These are phyloP conservation scores for Fusarium sp. DNA, from an alignment of 2,329 filamentous ascomycete genomes.

Conservation along the genomic window DNA sequence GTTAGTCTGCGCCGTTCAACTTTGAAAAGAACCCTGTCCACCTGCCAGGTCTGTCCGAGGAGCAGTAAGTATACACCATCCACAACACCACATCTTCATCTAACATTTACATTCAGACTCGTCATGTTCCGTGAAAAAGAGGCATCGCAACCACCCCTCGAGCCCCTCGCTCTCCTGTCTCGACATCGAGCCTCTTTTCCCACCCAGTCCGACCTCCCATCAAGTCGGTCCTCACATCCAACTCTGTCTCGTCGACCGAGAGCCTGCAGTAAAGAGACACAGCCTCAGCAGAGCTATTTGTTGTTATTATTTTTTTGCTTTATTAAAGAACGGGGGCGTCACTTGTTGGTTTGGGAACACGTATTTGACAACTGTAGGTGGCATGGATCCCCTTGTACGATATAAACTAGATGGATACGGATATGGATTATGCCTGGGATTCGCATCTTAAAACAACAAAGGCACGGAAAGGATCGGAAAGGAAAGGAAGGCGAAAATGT, in stretches of 20 bases:
- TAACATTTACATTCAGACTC: slow-evolving; percentile 52
- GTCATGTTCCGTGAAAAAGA: slow-evolving; percentile 65
- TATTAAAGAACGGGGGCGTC: slow-evolving; percentile 14
- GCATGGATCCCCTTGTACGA: slow-evolving; percentile 21
- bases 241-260: slow-evolving; percentile 41
- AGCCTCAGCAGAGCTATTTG: not conserved
- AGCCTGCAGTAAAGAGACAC: slow-evolving; percentile 35
- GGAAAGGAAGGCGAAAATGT: slow-evolving; percentile 8
- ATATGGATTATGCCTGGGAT: not conserved
- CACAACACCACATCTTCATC: not conserved
- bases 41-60: slow-evolving; percentile 67
- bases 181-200: slow-evolving; percentile 42
- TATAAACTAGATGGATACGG: slow-evolving; percentile 7
- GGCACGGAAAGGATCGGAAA: not conserved
- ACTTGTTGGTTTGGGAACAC: not conserved
- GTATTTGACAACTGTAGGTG: not conserved
- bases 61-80: slow-evolving; percentile 61
- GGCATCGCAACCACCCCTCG: no score
- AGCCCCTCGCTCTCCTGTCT: slow-evolving; percentile 40
- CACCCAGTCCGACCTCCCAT: slow-evolving; percentile 39
- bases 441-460: not conserved
- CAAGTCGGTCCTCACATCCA: slow-evolving; percentile 33
- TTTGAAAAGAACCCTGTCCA: slow-evolving; percentile 66
- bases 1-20: slow-evolving; percentile 70
- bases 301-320: not conserved